Conservation (phyloP, 2,329 filamentous ascomycete species). For the Colletotrichum sp. region DNA sequence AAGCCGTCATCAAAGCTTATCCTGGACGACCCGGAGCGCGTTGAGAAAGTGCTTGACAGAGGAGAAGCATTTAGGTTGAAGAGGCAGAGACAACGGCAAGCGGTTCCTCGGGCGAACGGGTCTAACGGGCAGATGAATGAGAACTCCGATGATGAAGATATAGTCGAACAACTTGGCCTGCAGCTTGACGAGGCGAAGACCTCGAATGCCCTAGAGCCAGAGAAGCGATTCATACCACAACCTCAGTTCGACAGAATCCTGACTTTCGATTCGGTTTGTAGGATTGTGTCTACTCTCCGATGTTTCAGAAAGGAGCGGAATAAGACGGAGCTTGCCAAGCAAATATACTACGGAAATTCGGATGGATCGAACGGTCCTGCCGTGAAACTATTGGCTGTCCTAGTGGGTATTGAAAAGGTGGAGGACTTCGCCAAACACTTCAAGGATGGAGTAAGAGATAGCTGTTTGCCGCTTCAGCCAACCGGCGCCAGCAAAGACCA, state of each 20-base stretch:
- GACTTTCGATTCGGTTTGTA: neutral
- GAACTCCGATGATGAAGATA: no score
- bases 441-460: neutral
- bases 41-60: neutral
- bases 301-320: neutral
- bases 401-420: neutral
- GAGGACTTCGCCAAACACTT: neutral
- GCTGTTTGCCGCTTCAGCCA: neutral
- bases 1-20: neutral
- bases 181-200: no score
- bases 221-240: neutral
- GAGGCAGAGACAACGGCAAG: neutral
- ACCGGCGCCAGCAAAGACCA: neutral
- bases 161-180: no score
- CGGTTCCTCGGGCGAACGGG: fast-evolving
- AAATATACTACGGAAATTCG: neutral
- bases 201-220: neutral
- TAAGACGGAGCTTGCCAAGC: neutral
- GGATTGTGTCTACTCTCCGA: neutral
- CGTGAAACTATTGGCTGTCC: neutral
- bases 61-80: neutral
- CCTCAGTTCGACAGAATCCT: neutral
- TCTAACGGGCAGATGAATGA: neutral
- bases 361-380: neutral
- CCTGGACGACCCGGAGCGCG: no score